These are phyloP conservation scores for Septoria petroselini DNA, from an alignment of 2,329 filamentous ascomycete genomes.

Conservation along the genomic window DNA sequence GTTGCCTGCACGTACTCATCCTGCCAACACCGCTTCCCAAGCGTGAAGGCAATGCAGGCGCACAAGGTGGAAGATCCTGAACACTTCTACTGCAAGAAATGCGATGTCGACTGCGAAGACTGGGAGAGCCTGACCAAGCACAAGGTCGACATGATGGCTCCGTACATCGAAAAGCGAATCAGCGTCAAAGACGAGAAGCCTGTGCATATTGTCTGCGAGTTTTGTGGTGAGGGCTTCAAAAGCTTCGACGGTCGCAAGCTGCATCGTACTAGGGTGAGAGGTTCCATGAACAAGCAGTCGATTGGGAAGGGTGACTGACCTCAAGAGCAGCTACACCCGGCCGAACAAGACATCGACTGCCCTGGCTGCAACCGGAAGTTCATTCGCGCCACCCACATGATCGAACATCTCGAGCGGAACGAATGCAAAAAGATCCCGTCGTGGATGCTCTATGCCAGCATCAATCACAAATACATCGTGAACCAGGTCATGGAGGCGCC, in stretches of 20 bases:
- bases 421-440: conserved; percentile 47
- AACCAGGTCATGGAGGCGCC: conserved; percentile 37
- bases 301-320: conserved; percentile 1
- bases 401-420: conserved; percentile 55
- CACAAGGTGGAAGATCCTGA: conserved; percentile 50
- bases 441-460: conserved; percentile 47
- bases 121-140: conserved; percentile 36
- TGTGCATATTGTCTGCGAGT: conserved; percentile 53
- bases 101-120: conserved; percentile 39
- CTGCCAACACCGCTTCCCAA: conserved; percentile 49
- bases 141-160: conserved; percentile 38
- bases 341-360: conserved; percentile 52
- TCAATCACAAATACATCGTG: conserved; percentile 52
- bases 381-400: conserved; percentile 47
- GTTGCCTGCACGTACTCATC: conserved; percentile 45
- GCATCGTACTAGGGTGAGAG: conserved; percentile 52
- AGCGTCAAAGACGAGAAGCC: conserved; percentile 29
- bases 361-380: conserved; percentile 52
- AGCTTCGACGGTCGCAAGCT: conserved; percentile 50
- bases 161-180: conserved; percentile 25
- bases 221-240: conserved; percentile 57
- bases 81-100: conserved; percentile 48
- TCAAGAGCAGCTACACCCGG: conserved; percentile 39
- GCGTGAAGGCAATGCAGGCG: conserved; percentile 45
- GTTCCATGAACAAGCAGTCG: background rate